phyloP scores from a whole-genome alignment of 192 early-diverging fungal genomes.

The Coemansia sp. region DNA sequence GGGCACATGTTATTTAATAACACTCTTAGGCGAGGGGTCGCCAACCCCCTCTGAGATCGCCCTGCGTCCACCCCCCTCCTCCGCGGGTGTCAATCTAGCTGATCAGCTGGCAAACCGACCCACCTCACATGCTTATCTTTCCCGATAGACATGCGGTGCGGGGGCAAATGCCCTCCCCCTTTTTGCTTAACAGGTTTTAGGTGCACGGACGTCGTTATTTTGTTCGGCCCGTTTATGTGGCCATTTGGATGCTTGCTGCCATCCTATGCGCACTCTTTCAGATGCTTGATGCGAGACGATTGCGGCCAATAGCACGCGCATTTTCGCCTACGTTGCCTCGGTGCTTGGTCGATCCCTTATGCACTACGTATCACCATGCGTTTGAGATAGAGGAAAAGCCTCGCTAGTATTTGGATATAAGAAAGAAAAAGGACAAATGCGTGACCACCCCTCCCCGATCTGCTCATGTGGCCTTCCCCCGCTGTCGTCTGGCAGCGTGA shows the following conservation, averaged over 20 bases:
- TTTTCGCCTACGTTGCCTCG: conserved; percentile 6
- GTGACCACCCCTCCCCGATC: neutral
- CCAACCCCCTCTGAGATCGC: neutral
- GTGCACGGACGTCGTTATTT: conserved; percentile 6
- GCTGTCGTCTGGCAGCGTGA: conserved; percentile 1
- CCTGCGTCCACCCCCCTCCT: neutral
- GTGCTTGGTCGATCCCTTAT: conserved; percentile 5
- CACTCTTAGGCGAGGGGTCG: neutral
- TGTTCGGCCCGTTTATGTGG: conserved; percentile 12
- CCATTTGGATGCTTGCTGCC: neutral
- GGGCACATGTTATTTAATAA: neutral
- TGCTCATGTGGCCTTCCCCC: neutral
- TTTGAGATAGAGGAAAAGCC: neutral
- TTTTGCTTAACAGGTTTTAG: neutral
- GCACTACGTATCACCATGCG: conserved; percentile 5
- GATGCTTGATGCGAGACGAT: neutral
- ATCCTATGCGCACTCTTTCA: neutral
- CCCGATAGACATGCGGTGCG: conserved; percentile 9
- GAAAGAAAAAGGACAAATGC: neutral
- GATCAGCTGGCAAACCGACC: conserved; percentile 9
- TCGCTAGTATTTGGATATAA: neutral
- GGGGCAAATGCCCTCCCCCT: neutral
- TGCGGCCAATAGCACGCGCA: conserved; percentile 8
- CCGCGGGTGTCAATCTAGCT: neutral
- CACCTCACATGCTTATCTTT: conserved; percentile 1